A percentile compares a stretch with the other conserved stretches of the same genome.
These are phyloP conservation scores for Chlorella vulgaris DNA, from an alignment of 139 green algal genomes.

Conservation along the genomic window DNA sequence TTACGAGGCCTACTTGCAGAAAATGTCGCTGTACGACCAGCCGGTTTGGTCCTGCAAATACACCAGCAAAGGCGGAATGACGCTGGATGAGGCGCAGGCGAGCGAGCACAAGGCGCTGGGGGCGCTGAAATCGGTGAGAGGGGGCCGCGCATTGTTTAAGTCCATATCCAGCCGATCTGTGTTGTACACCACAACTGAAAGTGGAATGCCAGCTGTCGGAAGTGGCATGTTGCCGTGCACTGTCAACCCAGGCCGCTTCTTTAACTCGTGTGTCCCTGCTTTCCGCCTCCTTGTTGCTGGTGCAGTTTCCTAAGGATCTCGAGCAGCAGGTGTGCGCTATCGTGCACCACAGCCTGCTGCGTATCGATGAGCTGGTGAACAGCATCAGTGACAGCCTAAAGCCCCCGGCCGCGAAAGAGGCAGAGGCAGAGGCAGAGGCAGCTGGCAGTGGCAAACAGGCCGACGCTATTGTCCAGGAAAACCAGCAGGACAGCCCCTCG, in stretches of 20 bases:
- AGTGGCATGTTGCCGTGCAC: not conserved
- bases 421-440: not conserved
- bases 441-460: not conserved
- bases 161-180: too few relatives aligned
- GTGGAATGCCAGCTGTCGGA: not conserved
- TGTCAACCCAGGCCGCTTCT: too few relatives aligned
- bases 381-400: slow-evolving; percentile 9
- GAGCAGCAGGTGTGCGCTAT: slow-evolving; percentile 25
- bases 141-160: too few relatives aligned
- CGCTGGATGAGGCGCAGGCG: slow-evolving; percentile 26
- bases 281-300: too few relatives aligned
- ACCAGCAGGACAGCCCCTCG: not conserved
- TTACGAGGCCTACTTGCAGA: slow-evolving; percentile 26
- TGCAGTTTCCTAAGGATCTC: slow-evolving; percentile 36
- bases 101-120: slow-evolving; percentile 25
- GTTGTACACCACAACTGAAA: too few relatives aligned
- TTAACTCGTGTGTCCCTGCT: too few relatives aligned
- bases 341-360: slow-evolving; percentile 27
- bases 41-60: slow-evolving; percentile 19
- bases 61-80: slow-evolving; percentile 28
- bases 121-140: slow-evolving; percentile 19
- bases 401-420: not conserved
- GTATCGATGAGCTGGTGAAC: slow-evolving; percentile 9
- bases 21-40: slow-evolving; percentile 22
- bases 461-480: not conserved